Base-by-base conservation (phyloP, 2,329 filamentous ascomycete genomes). In the Immersiporthe knoxdaviesiana region DNA sequence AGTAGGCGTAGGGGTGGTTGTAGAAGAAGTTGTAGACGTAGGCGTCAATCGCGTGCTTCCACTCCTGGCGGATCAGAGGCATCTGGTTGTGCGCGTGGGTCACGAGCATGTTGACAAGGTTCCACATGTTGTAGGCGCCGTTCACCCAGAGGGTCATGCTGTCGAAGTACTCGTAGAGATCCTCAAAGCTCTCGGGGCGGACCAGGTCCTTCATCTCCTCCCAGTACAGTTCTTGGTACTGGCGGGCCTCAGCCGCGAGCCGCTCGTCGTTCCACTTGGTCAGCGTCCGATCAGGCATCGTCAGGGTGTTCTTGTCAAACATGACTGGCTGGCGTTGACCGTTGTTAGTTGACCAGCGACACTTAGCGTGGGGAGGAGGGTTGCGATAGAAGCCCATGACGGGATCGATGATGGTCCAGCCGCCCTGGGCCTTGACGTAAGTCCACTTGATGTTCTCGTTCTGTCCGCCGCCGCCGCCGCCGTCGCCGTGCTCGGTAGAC, bases 91-190 rank as follows among this genome's bases (percentile, higher is more conserved):
- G 68, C 37, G 84, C 85, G 73, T 84, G 82, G 21, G 78, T 76
- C 54, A 73, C 75, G 1, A 85, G 74, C 11, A 79, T 78, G 39
- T 80, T 78, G 59, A 84, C 72, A 44, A 86, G 77, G 35, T 81
- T 82, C 80, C 81, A 84, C 16, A 86, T 76, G 70, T 87, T 87
- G 70, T 81, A 76, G 0, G 81, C 81, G 10, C 85, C 85, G 16
- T 80, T 77, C 47, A 78, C 62, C 74, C 84, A 87, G 37, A 87
- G 76, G 63, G 87, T 84, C 12, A 75, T 69, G 0, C 80, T 78
- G 71, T 87, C 84, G 62, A 84, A 87, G 72, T 83, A 86, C 1
- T 75, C 72, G 76, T 82, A 85, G 30, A 87, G 74, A 35, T 83
- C 80, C 47, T 79, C 78, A 75, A 79, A 83, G 70, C 67, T 75